Base-by-base conservation (phyloP, 2,329 filamentous ascomycete species). In the Diplodia seriata region DNA sequence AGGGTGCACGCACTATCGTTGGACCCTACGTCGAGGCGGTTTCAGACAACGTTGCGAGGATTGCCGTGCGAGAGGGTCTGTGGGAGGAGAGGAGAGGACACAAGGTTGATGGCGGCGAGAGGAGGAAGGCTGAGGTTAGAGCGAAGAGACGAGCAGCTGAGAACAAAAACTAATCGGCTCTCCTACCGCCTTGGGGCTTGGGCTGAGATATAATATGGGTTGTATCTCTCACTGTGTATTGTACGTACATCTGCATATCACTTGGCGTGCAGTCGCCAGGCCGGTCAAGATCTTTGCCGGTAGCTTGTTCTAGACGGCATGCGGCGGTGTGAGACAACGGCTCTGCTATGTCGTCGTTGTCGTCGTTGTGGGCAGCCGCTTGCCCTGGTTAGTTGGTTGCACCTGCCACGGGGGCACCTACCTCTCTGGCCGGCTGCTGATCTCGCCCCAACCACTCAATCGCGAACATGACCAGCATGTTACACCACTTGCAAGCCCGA, bases 21-120 rank as follows among this genome's bases (percentile, higher is more conserved):
- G 94, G 94, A 0, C 91, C 91, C 1, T 91, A 89, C 73, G 86
- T 93, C 6, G 83, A 90, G 76, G 87, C 89, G 4, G 76, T 94
- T 33, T 89, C 91, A 78, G 85, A 87, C 1, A 81, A 83, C 50
- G 89, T 87, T 9, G 91, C 90, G 12, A 83, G 85, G 63, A 85
- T 98, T 72, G 84, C 85, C 70, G 85, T 92, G 26, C 88, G 89
- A 68, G 94, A 97, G 78, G 93, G 94, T 11, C 90, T 98, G 84
- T 98, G 94, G 95, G 94, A 98, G 83, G 85, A 93, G 74, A 90
- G 86, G 77, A 86, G 90, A 74, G 94, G 95, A 33, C 88, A 89
- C 75, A 98, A 98, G 89, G 90, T 99, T 72, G 94, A 98, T 80
- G 95, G 95, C 76, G 95, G 95, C 85, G 95, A 99, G 85, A 89